Percentiles rank a stretch among this genome's conserved stretches.
phyloP scores from a whole-genome alignment of 192 early-diverging fungal species.

The Coemansia sp. region DNA sequence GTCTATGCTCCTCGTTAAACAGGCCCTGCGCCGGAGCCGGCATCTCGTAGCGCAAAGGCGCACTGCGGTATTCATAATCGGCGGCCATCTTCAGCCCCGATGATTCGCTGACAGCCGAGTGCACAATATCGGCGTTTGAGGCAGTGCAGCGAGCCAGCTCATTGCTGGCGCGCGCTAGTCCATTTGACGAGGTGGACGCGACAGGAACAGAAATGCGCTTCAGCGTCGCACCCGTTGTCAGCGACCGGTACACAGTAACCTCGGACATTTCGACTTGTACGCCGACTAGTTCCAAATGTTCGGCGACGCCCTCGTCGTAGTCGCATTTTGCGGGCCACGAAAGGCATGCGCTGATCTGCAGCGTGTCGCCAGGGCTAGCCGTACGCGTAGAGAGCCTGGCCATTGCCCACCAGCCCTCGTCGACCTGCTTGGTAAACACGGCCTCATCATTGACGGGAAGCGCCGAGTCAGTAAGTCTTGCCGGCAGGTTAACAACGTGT shows the following conservation, averaged over 20 bases:
- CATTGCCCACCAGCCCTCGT: conserved; percentile 36
- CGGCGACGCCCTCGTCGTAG: conserved; percentile 5
- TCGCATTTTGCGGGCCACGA: conserved; percentile 25
- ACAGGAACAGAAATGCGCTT: conserved; percentile 11
- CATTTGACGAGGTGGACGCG: not conserved
- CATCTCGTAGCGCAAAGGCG: not conserved
- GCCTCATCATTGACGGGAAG: conserved; percentile 35
- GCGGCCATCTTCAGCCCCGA: conserved; percentile 1
- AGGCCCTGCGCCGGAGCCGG: conserved; percentile 8
- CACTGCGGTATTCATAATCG: not conserved
- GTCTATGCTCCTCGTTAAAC: conserved; percentile 28
- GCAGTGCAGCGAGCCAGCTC: not conserved
- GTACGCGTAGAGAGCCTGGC: conserved; percentile 30
- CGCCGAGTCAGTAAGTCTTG: conserved; percentile 15
- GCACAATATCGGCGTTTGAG: not conserved
- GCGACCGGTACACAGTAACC: conserved; percentile 27
- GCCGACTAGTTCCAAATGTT: conserved; percentile 9
- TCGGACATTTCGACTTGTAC: conserved; percentile 38
- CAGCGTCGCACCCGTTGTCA: conserved; percentile 14
- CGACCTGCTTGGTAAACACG: conserved; percentile 34
- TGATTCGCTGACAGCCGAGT: conserved; percentile 4
- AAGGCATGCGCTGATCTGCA: conserved; percentile 17
- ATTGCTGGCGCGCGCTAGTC: not conserved
- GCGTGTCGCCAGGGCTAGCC: conserved; percentile 18
- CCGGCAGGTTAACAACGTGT: conserved; percentile 35